These are phyloP conservation scores for Nyctanthes arbortristis DNA, from an alignment of 257 asterid genomes.

Conservation along the genomic window DNA sequence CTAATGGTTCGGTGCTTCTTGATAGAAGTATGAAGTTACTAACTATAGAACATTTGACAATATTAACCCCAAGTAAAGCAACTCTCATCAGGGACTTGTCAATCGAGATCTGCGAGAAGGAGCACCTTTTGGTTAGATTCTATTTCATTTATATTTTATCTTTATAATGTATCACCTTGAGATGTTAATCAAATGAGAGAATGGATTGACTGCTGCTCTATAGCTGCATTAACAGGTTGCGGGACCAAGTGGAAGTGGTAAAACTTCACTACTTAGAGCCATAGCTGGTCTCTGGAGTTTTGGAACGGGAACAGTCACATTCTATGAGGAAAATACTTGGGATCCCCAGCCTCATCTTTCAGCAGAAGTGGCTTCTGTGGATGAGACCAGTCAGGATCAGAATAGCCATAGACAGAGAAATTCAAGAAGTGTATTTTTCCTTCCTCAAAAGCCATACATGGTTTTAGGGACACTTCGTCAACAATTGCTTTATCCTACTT, in stretches of 20 bases:
- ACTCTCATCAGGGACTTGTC: constrained; percentile 75
- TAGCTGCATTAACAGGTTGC: constrained; percentile 67
- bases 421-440: constrained; percentile 67
- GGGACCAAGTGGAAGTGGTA: constrained; percentile 98
- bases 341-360: constrained; percentile 30
- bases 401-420: constrained; percentile 31
- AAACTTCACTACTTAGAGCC: constrained; percentile 83
- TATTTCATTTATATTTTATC: constrained; percentile 16
- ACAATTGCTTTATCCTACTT: constrained; percentile 88
- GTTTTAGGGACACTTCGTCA: constrained; percentile 90
- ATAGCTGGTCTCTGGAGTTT: constrained; percentile 91
- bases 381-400: constrained; percentile 23
- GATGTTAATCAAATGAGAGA: constrained; percentile 9
- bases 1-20: constrained; percentile 57
- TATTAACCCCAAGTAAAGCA: constrained; percentile 70
- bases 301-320: constrained; percentile 71
- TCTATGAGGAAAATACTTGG: constrained; percentile 40
- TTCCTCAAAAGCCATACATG: constrained; percentile 96
- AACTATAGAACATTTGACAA: constrained; percentile 60
- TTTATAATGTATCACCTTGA: constrained; percentile 22
- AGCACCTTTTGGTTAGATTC: constrained; percentile 72
- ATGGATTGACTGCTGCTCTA: constrained; percentile 25
- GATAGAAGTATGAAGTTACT: constrained; percentile 44
- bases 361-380: constrained; percentile 27
- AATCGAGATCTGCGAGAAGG: constrained; percentile 61